Evolutionary conservation across 768 basidiomycete species (phyloP), one percentile per base, ranked within the genome.

Genomic region (Serendipita sp.): DNA sequence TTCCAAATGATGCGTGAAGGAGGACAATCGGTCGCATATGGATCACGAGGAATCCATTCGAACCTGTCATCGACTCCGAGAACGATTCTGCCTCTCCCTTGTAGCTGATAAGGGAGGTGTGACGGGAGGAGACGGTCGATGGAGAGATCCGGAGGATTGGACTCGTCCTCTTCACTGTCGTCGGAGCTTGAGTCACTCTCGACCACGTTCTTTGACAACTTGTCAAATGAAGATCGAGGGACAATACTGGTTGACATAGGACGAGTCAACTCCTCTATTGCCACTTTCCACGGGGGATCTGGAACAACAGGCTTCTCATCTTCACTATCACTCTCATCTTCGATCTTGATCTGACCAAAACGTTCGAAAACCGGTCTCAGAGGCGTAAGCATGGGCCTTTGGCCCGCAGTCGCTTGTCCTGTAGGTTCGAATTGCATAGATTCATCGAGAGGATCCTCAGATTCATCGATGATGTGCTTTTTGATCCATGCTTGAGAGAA

Each of bases 261-360:
- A 30, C 56, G 56, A n/a, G 35, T 60, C 16, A 60, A 37, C 35
- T 60, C 28, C 35, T 60, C 56, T 35, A 60, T 32, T n/a, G 56
- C 56, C 16, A 38, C 35, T n/a, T 60, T 60, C 56, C 56, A 60
- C 4, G 56, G 56, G 8, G 56, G 56, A 8, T 60, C 56, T 8
- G 56, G 56, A 38, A 60, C 28, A 32, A 10, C 28, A 60, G 16
- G 16, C 16, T 32, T 35, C 16, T 60, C 56, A 41, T 41, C 38
- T 37, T 60, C 56, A 32, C 56, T 60, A 32, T 60, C 56, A 32
- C 56, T 60, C 56, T 60, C 56, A 10, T 60, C 56, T 41, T 41
- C 38, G 10, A 60, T 60, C 24, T 30, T 60, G 56, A 60, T 60
- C n/a, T 37, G 24, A 37, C 56, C 56, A 28, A 60, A 37, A 4